A percentile compares a stretch with the other conserved stretches of the same genome.
These are phyloP conservation scores for Fraxinus nigra DNA, from an alignment of 305 asterid species.

Conservation along the genomic window DNA sequence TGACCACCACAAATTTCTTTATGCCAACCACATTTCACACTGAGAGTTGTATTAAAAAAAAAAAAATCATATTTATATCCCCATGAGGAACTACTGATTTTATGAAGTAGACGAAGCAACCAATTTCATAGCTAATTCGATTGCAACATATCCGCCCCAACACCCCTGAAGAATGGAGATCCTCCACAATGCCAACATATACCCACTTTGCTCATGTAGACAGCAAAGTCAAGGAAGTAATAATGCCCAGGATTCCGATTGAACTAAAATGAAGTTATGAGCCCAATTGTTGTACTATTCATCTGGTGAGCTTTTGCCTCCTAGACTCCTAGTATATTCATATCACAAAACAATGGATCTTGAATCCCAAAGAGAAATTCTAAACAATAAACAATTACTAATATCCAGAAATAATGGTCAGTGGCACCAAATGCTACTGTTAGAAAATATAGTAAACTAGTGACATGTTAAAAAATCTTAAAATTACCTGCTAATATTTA, in stretches of 20 bases:
- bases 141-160: background rate
- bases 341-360: background rate
- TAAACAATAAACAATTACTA: background rate
- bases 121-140: background rate
- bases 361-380: background rate
- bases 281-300: background rate
- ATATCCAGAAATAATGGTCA: background rate
- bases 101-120: background rate
- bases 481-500: too few relatives aligned
- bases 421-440: too few relatives aligned
- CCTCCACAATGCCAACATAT: background rate
- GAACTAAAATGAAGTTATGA: background rate
- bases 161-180: background rate
- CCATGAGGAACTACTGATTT: background rate
- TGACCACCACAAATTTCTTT: background rate
- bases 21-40: background rate
- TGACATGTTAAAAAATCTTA: too few relatives aligned
- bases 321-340: background rate
- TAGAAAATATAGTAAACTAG: too few relatives aligned
- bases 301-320: background rate
- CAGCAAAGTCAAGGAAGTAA: background rate
- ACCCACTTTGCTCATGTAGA: background rate
- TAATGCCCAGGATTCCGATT: background rate
- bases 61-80: background rate
- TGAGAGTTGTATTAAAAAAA: background rate